These are phyloP conservation scores for Allium sativum DNA, from an alignment of 106 monocot species.

Conservation along the genomic window DNA sequence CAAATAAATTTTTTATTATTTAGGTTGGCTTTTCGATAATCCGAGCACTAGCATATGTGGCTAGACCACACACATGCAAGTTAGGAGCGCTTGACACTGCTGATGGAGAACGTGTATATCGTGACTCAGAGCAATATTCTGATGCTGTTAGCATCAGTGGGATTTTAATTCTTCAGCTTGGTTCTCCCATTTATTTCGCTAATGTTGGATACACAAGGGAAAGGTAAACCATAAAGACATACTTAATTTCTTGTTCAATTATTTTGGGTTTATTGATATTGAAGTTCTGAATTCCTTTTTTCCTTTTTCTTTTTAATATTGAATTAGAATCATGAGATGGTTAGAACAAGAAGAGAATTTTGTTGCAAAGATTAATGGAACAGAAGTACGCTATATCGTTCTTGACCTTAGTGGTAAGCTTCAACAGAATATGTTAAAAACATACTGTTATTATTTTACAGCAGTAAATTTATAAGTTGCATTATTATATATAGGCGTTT, in stretches of 20 bases:
- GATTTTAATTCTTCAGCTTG: conserved; percentile 40
- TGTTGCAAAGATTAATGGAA: conserved; percentile 8
- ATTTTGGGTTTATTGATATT: no score
- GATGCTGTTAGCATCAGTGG: conserved; percentile 16
- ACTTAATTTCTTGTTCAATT: no score
- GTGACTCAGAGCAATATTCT: conserved; percentile 61
- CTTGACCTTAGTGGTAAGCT: conserved; percentile 43
- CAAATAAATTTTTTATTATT: neutral
- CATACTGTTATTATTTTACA: neutral
- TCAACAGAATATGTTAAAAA: neutral
- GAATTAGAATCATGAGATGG: conserved; percentile 41
- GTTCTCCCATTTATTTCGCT: conserved; percentile 47
- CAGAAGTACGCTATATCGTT: conserved; percentile 25
- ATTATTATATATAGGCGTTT: conserved; percentile 5
- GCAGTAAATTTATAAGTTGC: neutral
- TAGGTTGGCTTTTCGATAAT: conserved; percentile 61
- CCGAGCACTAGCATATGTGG: conserved; percentile 54
- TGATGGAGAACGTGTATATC: conserved; percentile 20
- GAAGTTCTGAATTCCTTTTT: neutral
- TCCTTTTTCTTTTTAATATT: neutral
- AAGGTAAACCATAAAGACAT: conserved; percentile 15
- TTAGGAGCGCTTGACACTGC: conserved; percentile 56
- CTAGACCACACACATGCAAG: conserved; percentile 64
- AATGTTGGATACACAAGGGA: conserved; percentile 42
- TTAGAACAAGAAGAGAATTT: conserved; percentile 27